Conservation (phyloP, 2,329 filamentous ascomycete species). For the Dactylonectria macrodidyma region DNA sequence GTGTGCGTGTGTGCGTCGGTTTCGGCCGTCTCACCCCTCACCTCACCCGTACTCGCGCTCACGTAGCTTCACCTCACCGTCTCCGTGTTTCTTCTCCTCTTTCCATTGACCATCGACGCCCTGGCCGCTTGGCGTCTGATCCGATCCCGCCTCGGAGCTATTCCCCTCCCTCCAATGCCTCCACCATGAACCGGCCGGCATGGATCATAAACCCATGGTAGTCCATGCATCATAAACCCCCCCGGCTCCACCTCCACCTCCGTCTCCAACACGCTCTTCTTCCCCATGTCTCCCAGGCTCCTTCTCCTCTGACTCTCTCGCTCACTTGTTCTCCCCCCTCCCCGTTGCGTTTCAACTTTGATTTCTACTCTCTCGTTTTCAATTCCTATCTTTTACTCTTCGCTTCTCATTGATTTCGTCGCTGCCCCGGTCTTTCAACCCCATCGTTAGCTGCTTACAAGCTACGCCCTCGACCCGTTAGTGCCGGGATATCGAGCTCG, state of each 20-base stretch:
- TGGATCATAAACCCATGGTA: conserved; percentile 24
- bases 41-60: conserved; percentile 24
- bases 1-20: neutral
- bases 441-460: conserved; percentile 11
- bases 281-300: conserved; percentile 19
- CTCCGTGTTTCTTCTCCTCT: conserved; percentile 38
- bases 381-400: neutral
- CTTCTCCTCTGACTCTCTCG: conserved; percentile 20
- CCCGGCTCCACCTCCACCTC: conserved; percentile 41
- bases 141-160: neutral
- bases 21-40: conserved; percentile 39
- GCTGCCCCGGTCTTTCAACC: neutral
- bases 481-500: conserved; percentile 21
- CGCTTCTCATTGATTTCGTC: neutral
- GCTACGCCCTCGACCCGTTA: conserved; percentile 6
- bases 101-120: conserved; percentile 11
- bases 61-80: conserved; percentile 35
- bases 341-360: conserved; percentile 1
- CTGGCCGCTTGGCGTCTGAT: neutral
- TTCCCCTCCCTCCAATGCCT: conserved; percentile 36
- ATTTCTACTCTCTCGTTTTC: conserved; percentile 14
- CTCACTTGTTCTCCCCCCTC: neutral
- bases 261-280: conserved; percentile 38
- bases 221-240: conserved; percentile 43
- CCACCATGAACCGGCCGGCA: conserved; percentile 33